phyloP scores from a whole-genome alignment of 2,329 filamentous ascomycete species.

The Aspergillus versicolor region DNA sequence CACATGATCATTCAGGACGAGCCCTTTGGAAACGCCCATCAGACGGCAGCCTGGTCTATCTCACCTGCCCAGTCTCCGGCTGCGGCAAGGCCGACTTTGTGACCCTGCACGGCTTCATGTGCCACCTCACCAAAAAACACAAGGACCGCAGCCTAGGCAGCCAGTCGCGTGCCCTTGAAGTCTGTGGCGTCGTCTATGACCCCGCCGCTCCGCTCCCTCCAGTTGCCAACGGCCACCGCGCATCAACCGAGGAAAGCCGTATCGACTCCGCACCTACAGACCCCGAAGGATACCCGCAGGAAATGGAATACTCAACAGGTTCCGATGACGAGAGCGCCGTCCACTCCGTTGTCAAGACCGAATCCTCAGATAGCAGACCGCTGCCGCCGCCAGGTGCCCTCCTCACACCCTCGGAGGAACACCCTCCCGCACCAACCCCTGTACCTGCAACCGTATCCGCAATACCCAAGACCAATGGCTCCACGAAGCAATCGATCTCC shows the following conservation, averaged over 20 bases:
- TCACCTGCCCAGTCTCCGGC: slow-evolving; percentile 38
- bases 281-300: slow-evolving; percentile 29
- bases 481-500: slow-evolving; percentile 40
- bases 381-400: slow-evolving; percentile 18
- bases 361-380: slow-evolving; percentile 22
- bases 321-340: slow-evolving; percentile 28
- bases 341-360: slow-evolving; percentile 30
- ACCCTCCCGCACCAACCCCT: slow-evolving; percentile 9
- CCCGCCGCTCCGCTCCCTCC: slow-evolving; percentile 38
- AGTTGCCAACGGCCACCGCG: slow-evolving; percentile 30
- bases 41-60: slow-evolving; percentile 38
- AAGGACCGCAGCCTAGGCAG: slow-evolving; percentile 42
- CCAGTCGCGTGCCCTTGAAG: slow-evolving; percentile 40
- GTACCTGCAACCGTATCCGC: neutral
- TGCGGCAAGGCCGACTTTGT: slow-evolving; percentile 43
- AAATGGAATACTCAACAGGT: slow-evolving; percentile 32
- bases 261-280: slow-evolving; percentile 30
- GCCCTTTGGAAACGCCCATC: slow-evolving; percentile 43
- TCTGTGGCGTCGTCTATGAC: slow-evolving; percentile 40
- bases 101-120: slow-evolving; percentile 44
- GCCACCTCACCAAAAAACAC: slow-evolving; percentile 43
- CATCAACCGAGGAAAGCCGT: slow-evolving; percentile 37
- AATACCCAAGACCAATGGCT: slow-evolving; percentile 25
- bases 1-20: slow-evolving; percentile 39
- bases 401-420: slow-evolving; percentile 17